These are phyloP conservation scores for Lentinula sp. DNA, from an alignment of 768 basidiomycete genomes.

Conservation along the genomic window DNA sequence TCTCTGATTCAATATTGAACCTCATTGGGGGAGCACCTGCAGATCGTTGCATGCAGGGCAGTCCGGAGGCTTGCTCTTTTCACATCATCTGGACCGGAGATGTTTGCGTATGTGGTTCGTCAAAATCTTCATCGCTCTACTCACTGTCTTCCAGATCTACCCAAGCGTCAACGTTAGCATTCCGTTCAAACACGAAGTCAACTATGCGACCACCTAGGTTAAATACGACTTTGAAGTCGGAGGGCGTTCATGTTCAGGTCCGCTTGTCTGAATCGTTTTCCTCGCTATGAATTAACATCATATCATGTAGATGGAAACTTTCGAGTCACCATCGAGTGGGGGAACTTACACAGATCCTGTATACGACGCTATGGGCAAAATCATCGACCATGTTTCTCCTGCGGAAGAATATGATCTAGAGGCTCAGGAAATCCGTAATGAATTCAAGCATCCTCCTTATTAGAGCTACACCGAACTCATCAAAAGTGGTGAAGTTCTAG, in stretches of 20 bases:
- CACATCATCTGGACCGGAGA: constrained; percentile 12
- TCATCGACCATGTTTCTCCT: background rate
- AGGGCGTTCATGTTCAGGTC: constrained; percentile 10
- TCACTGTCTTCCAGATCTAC: constrained; percentile 1
- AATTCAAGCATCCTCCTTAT: constrained; percentile 10
- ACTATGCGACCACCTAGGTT: constrained; percentile 2
- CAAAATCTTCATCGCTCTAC: background rate
- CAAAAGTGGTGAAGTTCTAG: background rate
- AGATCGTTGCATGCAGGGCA: constrained; percentile 15
- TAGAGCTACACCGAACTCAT: background rate
- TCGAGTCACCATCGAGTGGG: constrained; percentile 7
- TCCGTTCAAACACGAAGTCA: constrained; percentile 1
- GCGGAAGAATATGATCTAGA: constrained; percentile 7
- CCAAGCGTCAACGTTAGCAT: constrained; percentile 10
- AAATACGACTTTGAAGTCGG: constrained; percentile 3
- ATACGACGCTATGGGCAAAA: constrained; percentile 10
- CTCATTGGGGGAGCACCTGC: background rate
- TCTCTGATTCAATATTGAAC: background rate
- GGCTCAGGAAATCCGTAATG: constrained; percentile 7
- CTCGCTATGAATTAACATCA: background rate
- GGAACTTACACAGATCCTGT: background rate
- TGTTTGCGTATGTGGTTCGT: constrained; percentile 4
- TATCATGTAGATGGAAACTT: constrained; percentile 8
- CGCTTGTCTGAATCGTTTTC: background rate
- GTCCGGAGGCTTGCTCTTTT: constrained; percentile 38